These are phyloP conservation scores for Leishmania martiniquensis DNA, from an alignment of 208 protist species.

Conservation along the genomic window DNA sequence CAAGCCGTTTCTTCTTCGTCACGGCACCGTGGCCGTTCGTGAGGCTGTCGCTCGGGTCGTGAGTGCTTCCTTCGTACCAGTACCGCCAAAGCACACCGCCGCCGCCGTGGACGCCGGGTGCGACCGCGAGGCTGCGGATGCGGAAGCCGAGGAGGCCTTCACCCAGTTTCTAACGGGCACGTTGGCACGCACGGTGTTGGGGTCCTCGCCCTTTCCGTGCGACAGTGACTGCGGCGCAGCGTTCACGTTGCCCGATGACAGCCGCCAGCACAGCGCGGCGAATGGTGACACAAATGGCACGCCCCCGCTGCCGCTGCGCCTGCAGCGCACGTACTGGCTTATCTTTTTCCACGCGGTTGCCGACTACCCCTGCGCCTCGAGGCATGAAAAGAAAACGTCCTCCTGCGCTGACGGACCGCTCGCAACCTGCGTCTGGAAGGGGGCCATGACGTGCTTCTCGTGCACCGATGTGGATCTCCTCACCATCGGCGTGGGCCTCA, in stretches of 20 bases:
- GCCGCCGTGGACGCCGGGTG: neutral
- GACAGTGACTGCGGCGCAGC: neutral
- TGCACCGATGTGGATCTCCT: conserved; percentile 13
- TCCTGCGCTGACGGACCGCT: conserved; percentile 10
- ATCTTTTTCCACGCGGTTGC: conserved; percentile 10
- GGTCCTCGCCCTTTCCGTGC: neutral
- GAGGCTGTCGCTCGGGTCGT: conserved; percentile 70
- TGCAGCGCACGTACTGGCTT: conserved; percentile 23
- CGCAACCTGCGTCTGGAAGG: conserved; percentile 14
- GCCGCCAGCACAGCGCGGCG: neutral
- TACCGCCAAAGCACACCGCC: neutral
- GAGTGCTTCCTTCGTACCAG: conserved; percentile 18
- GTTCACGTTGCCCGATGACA: neutral
- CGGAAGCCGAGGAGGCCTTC: conserved; percentile 8
- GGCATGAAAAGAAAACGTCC: neutral
- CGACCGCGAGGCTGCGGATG: neutral
- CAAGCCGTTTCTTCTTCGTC: conserved; percentile 40
- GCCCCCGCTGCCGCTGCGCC: neutral
- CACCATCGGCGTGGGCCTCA: conserved; percentile 26
- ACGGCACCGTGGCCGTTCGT: conserved; percentile 54
- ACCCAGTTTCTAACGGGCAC: conserved; percentile 11
- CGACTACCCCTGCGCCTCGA: neutral
- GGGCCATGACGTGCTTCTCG: conserved; percentile 11
- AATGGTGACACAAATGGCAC: neutral
- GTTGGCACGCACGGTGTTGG: conserved; percentile 3